Evolutionary conservation across 2,329 filamentous ascomycete species (phyloP).

Genomic region (Xylariaceae sp.): DNA sequence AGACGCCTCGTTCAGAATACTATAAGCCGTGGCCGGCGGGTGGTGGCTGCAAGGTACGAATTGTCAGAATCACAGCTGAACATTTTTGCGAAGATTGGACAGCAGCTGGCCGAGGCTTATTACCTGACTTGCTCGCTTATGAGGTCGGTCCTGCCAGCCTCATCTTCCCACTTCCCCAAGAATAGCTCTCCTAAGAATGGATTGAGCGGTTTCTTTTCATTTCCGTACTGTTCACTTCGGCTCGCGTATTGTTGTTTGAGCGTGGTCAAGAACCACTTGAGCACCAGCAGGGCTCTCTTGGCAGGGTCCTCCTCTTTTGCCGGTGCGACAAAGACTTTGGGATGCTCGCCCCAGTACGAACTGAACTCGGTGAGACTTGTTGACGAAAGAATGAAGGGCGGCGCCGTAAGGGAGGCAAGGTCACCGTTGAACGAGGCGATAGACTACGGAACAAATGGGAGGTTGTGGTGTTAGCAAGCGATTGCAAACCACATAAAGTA

Average conservation of each 20-base stretch:
- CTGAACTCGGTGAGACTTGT: conserved; percentile 45
- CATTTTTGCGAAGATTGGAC: no score
- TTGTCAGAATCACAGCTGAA: neutral
- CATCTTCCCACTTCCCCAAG: conserved; percentile 32
- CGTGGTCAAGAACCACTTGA: conserved; percentile 43
- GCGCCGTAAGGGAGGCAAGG: conserved; percentile 47
- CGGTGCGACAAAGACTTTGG: conserved; percentile 42
- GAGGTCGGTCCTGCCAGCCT: conserved; percentile 28
- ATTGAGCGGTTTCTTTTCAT: conserved; percentile 49
- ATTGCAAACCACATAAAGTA: neutral
- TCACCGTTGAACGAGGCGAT: conserved; percentile 41
- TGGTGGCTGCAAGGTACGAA: no score
- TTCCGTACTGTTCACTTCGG: conserved; percentile 38
- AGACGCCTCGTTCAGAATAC: conserved; percentile 38
- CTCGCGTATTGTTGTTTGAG: conserved; percentile 44
- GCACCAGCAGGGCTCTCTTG: conserved; percentile 40
- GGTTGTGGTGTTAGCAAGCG: neutral
- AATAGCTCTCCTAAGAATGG: conserved; percentile 49
- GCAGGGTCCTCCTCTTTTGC: conserved; percentile 39
- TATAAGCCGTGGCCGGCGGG: conserved; percentile 49
- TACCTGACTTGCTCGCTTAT: conserved; percentile 43
- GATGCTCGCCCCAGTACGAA: conserved; percentile 45
- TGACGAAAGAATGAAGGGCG: conserved; percentile 45
- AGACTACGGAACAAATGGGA: conserved; percentile 20
- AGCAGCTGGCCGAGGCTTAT: no score